Evolutionary conservation across 352 stramenopile species (phyloP), one percentile per base, ranked within the genome.

Genomic region (Globisporangium perplexum): DNA sequence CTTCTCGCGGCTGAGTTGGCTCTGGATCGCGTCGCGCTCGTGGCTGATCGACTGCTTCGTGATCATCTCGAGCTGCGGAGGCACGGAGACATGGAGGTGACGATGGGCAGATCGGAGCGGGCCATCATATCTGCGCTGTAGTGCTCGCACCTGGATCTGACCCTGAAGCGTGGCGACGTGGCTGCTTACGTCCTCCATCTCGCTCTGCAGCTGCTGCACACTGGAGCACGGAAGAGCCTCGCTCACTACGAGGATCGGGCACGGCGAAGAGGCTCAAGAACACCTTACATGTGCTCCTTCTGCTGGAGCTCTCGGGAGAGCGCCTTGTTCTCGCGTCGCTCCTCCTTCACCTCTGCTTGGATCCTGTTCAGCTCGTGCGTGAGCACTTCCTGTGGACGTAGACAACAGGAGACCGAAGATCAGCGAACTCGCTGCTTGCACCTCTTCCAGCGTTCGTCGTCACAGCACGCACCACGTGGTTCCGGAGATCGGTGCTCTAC

Each of bases 131-230:
- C 26, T 30, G 26, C 2, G 26, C 26, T 30, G 5, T 5, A 30
- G 26, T 17, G 35, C 17, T n/a, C 18, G 50, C 50, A 77, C 75
- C 69, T 86, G 74, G 42, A 83, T 42, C 31, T 88, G 72, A 0
- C 69, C 71, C 35, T 83, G 63, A 0, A 85, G 41, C 4, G 71
- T 83, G 39, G 69, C 36, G 5, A 77, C 50, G n/a, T 71, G 68
- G 20, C 51, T 66, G 42, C 66, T 67, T 0, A 69, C 28, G 10
- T 74, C 60, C 14, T 82, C 66, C 3, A 79, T 41, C 24, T 77
- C 70, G 14, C 51, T 63, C 4, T 24, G 61, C n/a, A 68, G 58
- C 17, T 72, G 49, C 31, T 73, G 59, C n/a, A 74, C 35, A n/a
- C 50, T 55, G 33, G 10, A 20, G 49, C 15, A 35, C 17, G 3